A percentile compares a stretch with the other conserved stretches of the same genome.
Conservation (phyloP, 192 early-diverging fungal genomes). For the Radiomyces spectabilis region DNA sequence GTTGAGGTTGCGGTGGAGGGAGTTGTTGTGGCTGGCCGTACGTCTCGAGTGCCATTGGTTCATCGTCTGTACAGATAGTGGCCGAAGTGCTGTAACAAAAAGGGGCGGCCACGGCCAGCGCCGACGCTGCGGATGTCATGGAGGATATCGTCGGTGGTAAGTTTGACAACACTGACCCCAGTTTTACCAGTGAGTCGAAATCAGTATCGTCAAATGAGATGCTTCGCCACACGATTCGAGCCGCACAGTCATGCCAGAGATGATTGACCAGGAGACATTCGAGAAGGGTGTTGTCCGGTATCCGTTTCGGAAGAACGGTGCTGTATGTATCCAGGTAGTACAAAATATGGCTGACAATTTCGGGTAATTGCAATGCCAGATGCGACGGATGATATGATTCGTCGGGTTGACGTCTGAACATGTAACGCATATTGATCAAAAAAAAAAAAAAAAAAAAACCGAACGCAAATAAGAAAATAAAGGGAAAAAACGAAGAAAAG, state of each 20-base stretch:
- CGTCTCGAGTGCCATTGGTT: too few relatives aligned
- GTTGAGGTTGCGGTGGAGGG: not conserved
- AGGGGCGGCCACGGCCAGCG: not conserved
- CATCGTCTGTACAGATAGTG: too few relatives aligned
- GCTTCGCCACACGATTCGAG: slow-evolving; percentile 21
- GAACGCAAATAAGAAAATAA: not conserved
- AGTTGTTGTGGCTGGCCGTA: too few relatives aligned
- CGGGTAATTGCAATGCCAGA: slow-evolving; percentile 28
- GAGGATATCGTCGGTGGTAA: not conserved
- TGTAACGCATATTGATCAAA: not conserved
- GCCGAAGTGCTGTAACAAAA: too few relatives aligned
- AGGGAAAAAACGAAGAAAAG: not conserved
- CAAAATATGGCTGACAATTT: slow-evolving; percentile 38
- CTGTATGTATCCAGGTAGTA: slow-evolving; percentile 26
- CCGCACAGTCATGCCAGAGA: slow-evolving; percentile 26
- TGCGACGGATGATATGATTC: not conserved
- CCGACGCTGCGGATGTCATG: too few relatives aligned
- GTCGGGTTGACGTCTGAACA: not conserved
- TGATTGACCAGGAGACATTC: slow-evolving; percentile 20
- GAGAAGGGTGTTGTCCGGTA: slow-evolving; percentile 6
- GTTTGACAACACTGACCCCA: not conserved
- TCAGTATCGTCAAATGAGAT: slow-evolving; percentile 23
- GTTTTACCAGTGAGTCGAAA: slow-evolving; percentile 9
- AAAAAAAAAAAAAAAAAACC: not conserved
- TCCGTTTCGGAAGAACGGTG: not conserved